Conservation (phyloP, 768 basidiomycete genomes). For the Boletus reticuloceps region DNA sequence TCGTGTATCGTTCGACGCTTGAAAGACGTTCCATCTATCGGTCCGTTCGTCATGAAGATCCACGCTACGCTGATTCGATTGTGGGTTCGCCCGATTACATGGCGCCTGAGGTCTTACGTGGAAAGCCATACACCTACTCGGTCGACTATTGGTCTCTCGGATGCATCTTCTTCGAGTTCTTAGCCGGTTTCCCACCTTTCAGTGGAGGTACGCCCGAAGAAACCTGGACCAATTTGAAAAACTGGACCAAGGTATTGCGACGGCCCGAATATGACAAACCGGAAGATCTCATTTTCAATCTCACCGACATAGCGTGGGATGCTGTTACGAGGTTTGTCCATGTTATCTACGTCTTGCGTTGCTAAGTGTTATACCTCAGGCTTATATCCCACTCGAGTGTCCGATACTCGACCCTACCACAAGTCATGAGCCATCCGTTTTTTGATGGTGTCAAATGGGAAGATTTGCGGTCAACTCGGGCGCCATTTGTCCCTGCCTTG, state of each 20-base stretch:
- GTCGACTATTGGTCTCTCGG: conserved; percentile 99
- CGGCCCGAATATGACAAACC: conserved; percentile 94
- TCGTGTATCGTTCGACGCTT: conserved; percentile 87
- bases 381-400: conserved; percentile 85
- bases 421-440: conserved; percentile 80
- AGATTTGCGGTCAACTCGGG: conserved; percentile 65
- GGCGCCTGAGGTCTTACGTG: conserved; percentile 92
- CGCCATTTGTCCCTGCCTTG: conserved; percentile 93
- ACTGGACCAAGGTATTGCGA: conserved; percentile 91
- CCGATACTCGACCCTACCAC: conserved; percentile 70
- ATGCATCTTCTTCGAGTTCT: conserved; percentile 96
- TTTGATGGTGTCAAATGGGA: conserved; percentile 78
- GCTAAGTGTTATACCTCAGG: conserved; percentile 35
- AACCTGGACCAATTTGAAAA: conserved; percentile 98
- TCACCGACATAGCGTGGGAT: conserved; percentile 92
- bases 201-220: conserved; percentile 94
- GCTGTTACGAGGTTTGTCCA: conserved; percentile 73
- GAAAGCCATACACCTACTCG: conserved; percentile 91
- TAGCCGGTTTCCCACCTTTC: conserved; percentile 97
- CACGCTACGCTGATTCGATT: conserved; percentile 94
- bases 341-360: neutral
- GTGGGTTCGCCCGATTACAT: conserved; percentile 99
- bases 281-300: conserved; percentile 95
- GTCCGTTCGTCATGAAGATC: conserved; percentile 85
- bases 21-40: conserved; percentile 95